Evolutionary conservation across 768 basidiomycete genomes (phyloP).

Genomic region (Sarcomyxa edulis): DNA sequence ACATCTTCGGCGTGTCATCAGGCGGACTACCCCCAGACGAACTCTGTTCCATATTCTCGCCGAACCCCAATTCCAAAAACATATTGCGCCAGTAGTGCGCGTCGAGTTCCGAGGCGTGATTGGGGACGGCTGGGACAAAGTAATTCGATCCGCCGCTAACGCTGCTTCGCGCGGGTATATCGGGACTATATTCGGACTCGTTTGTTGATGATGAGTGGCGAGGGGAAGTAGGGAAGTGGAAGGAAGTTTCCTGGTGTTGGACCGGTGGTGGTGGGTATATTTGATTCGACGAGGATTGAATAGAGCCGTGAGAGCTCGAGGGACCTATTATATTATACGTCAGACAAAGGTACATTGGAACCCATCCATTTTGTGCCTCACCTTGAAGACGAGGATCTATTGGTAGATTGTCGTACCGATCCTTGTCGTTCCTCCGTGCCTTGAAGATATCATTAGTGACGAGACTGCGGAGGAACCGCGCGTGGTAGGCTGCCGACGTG

Average conservation of each 20-base stretch:
- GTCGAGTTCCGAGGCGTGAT: constrained; percentile 53
- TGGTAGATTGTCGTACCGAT: constrained; percentile 33
- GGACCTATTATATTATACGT: constrained; percentile 18
- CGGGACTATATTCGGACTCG: constrained; percentile 12
- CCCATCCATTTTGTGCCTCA: constrained; percentile 26
- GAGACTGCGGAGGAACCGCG: constrained; percentile 71
- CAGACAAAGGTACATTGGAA: constrained; percentile 8
- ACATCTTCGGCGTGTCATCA: constrained; percentile 1
- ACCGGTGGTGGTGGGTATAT: too few relatives aligned
- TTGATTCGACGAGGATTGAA: too few relatives aligned
- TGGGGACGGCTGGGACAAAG: constrained; percentile 22
- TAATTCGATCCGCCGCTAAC: neutral
- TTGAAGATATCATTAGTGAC: constrained; percentile 60
- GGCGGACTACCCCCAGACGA: too few relatives aligned
- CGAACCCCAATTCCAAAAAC: constrained; percentile 70
- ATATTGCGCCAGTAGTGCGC: constrained; percentile 70
- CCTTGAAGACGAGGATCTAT: constrained; percentile 56
- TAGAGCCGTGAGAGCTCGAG: constrained; percentile 15
- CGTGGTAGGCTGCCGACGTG: constrained; percentile 69
- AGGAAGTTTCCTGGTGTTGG: constrained; percentile 32
- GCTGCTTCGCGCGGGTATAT: constrained; percentile 6
- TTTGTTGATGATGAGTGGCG: constrained; percentile 25
- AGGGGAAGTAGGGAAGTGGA: constrained; percentile 39
- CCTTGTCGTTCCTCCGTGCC: constrained; percentile 37
- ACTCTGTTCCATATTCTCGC: constrained; percentile 43